These are phyloP conservation scores for Cyberlindnera galapagoensis DNA, from an alignment of 805 yeast genomes.

Conservation along the genomic window DNA sequence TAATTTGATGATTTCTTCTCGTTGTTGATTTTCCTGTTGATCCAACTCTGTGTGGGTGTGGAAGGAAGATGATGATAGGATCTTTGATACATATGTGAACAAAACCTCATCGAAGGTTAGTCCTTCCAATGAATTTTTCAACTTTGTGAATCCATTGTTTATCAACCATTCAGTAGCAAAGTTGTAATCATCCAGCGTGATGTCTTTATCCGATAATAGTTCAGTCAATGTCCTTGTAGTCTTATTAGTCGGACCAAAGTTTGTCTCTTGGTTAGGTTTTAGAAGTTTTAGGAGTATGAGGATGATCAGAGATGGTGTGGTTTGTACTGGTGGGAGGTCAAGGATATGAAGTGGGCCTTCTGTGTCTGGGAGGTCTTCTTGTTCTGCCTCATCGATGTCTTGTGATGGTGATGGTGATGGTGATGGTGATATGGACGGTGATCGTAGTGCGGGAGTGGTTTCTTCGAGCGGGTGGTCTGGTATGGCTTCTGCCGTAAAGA, in stretches of 20 bases:
- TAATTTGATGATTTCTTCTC: constrained; percentile 40
- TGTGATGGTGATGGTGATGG: background rate
- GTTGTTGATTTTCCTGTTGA: too few species aligned
- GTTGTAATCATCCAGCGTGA: constrained; percentile 23
- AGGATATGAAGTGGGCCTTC: constrained; percentile 40
- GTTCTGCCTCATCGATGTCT: constrained; percentile 11
- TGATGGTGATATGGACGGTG: background rate
- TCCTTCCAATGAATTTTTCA: constrained; percentile 24
- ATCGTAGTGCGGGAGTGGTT: background rate
- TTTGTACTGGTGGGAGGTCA: constrained; percentile 56
- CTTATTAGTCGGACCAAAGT: constrained; percentile 33
- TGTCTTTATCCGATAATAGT: constrained; percentile 29
- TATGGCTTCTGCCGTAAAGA: constrained; percentile 22
- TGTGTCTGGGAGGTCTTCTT: too few species aligned
- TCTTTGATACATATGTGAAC: constrained; percentile 41
- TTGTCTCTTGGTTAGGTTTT: constrained; percentile 41
- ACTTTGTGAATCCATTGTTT: constrained; percentile 28
- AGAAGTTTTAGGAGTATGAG: constrained; percentile 40
- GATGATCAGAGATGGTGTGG: too few species aligned
- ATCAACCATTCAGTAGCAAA: constrained; percentile 40
- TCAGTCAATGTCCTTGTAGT: constrained; percentile 8
- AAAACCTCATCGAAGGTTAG: constrained; percentile 31
- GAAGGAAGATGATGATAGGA: constrained; percentile 38
- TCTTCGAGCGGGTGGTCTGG: background rate
- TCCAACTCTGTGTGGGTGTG: too few species aligned